Percentiles rank a stretch among this genome's conserved stretches.
phyloP scores from a whole-genome alignment of 805 yeast species.

The Kluyveromyces lactis region DNA sequence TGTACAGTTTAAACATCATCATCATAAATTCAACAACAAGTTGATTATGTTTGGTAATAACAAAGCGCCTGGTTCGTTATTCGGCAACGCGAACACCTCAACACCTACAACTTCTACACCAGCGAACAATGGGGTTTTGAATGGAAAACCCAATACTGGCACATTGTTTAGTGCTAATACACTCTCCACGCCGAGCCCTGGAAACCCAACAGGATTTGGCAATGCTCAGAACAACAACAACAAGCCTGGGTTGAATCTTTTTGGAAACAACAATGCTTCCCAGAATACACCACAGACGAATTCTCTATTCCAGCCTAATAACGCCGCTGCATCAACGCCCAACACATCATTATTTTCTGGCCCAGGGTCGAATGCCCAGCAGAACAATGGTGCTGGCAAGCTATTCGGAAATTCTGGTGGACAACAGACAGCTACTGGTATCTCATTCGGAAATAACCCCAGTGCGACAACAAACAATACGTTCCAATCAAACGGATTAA shows the following conservation, averaged over 20 bases:
- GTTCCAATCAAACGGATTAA: no score
- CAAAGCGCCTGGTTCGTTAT: constrained; percentile 18
- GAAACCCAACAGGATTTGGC: constrained; percentile 7
- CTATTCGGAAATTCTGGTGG: background rate
- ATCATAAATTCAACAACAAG: no score
- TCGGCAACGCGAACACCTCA: constrained; percentile 22
- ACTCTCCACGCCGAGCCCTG: constrained; percentile 21
- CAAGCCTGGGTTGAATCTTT: constrained; percentile 9
- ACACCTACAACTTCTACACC: constrained; percentile 28
- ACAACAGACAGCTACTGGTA: constrained; percentile 5
- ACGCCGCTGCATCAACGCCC: background rate
- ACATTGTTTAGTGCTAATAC: constrained; percentile 13
- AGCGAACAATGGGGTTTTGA: constrained; percentile 15
- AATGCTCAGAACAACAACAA: background rate
- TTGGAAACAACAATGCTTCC: constrained; percentile 13
- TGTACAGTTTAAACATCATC: no score
- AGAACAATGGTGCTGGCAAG: background rate
- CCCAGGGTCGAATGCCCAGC: constrained; percentile 4
- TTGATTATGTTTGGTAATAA: constrained; percentile 14
- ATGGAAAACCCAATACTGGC: constrained; percentile 18
- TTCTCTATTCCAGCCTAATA: constrained; percentile 15
- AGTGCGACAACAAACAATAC: background rate
- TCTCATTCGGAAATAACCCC: constrained; percentile 9
- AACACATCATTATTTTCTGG: constrained; percentile 9
- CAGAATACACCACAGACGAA: constrained; percentile 8